phyloP scores from a whole-genome alignment of 495 filamentous ascomycete genomes.

The Annulohypoxylon stygium region DNA sequence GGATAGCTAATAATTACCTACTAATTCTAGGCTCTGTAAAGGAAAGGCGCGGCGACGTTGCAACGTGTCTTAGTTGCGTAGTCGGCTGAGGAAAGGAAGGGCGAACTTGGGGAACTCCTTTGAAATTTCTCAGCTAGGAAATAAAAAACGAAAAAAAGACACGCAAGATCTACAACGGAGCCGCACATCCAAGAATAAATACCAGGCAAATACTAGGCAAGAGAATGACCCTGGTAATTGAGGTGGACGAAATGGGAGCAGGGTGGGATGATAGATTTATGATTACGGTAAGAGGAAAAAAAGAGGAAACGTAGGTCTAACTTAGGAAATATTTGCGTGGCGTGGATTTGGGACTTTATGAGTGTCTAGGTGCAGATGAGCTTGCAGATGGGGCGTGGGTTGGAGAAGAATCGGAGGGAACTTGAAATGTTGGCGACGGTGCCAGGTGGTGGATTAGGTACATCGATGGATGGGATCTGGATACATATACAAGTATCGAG shows the following conservation, averaged over 20 bases:
- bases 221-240: conserved; percentile 15
- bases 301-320: conserved; percentile 23
- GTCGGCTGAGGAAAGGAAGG: conserved; percentile 36
- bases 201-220: conserved; percentile 24
- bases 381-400: conserved; percentile 19
- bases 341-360: conserved; percentile 14
- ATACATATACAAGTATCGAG: conserved; percentile 12
- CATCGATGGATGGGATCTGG: conserved; percentile 14
- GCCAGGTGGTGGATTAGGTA: conserved; percentile 12
- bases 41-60: conserved; percentile 37
- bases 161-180: conserved; percentile 27
- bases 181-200: conserved; percentile 29
- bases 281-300: conserved; percentile 32
- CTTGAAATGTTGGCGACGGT: not conserved
- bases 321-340: conserved; percentile 37
- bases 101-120: conserved; percentile 42
- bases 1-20: conserved; percentile 18
- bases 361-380: not conserved
- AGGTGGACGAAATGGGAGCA: conserved; percentile 22
- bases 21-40: conserved; percentile 9
- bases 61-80: conserved; percentile 40
- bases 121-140: conserved; percentile 26
- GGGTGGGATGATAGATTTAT: conserved; percentile 32
- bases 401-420: conserved; percentile 32
- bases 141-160: conserved; percentile 16